Evolutionary conservation across 2,329 filamentous ascomycete genomes (phyloP).

Genomic region (Exserohilum rostratum): DNA sequence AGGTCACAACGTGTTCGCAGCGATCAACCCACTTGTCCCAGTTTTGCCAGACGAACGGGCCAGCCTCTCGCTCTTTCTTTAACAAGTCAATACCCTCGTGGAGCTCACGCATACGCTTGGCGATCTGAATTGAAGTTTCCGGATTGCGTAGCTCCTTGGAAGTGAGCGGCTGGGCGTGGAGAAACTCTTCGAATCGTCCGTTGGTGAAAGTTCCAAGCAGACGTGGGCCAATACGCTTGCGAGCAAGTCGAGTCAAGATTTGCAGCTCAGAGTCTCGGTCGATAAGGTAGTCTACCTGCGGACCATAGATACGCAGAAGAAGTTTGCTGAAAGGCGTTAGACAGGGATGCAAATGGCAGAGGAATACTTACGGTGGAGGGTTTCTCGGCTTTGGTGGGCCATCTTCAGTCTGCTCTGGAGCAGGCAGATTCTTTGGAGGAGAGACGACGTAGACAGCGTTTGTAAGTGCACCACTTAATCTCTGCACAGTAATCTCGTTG

Average conservation of each 20-base stretch:
- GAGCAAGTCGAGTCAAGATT: slow-evolving; percentile 82
- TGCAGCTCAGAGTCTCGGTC: slow-evolving; percentile 88
- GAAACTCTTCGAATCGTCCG: slow-evolving; percentile 93
- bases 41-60: slow-evolving; percentile 85
- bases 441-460: slow-evolving; percentile 96
- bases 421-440: slow-evolving; percentile 70
- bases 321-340: slow-evolving; percentile 65
- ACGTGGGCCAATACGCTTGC: slow-evolving; percentile 91
- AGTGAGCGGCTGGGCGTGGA: slow-evolving; percentile 82
- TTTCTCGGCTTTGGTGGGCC: slow-evolving; percentile 50
- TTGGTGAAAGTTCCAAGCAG: slow-evolving; percentile 92
- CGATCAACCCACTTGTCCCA: slow-evolving; percentile 90
- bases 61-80: slow-evolving; percentile 74
- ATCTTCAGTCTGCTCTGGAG: slow-evolving; percentile 46
- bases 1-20: slow-evolving; percentile 65
- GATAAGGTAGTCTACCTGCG: slow-evolving; percentile 93
- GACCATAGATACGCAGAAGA: slow-evolving; percentile 89
- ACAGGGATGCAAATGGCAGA: background rate
- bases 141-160: slow-evolving; percentile 76
- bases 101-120: slow-evolving; percentile 95
- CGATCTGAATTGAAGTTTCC: slow-evolving; percentile 88
- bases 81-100: slow-evolving; percentile 92
- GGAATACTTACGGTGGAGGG: slow-evolving; percentile 58
- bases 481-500: slow-evolving; percentile 71
- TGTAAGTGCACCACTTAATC: slow-evolving; percentile 88